Conservation (phyloP, 768 basidiomycete species). For the Lactarius trivialis region DNA sequence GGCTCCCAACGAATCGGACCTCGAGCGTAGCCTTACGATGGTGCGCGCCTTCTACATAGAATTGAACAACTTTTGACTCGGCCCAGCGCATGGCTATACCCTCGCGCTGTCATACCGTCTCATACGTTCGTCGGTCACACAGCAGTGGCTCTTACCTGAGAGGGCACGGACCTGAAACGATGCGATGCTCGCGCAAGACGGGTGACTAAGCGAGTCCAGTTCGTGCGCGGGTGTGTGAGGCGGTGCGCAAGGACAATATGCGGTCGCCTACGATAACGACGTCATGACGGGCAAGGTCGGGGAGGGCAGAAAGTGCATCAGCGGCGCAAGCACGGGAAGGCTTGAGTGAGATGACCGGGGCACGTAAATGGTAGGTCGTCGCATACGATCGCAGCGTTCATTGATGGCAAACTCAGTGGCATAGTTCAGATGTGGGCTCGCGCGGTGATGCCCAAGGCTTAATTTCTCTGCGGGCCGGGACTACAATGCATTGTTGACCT, state of each 20-base stretch:
- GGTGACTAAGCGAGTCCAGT: constrained; percentile 3
- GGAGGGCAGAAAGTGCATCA: constrained; percentile 37
- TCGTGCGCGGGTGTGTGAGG: constrained; percentile 35
- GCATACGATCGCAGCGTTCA: constrained; percentile 2
- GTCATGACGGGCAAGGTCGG: constrained; percentile 53
- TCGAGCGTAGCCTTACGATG: constrained; percentile 9
- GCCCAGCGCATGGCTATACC: constrained; percentile 53
- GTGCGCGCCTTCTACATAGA: constrained; percentile 30
- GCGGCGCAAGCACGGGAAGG: constrained; percentile 47
- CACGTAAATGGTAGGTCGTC: too few species aligned
- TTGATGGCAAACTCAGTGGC: background rate
- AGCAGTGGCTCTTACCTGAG: constrained; percentile 35
- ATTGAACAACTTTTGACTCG: constrained; percentile 46
- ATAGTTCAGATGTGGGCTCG: background rate
- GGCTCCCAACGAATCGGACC: constrained; percentile 22
- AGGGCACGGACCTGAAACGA: background rate
- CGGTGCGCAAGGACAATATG: constrained; percentile 82
- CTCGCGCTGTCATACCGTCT: constrained; percentile 65
- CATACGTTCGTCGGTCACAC: constrained; percentile 70
- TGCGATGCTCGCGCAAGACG: background rate
- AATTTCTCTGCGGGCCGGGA: too few species aligned
- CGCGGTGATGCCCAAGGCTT: too few species aligned
- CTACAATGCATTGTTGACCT: too few species aligned
- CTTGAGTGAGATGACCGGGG: constrained; percentile 79
- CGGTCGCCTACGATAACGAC: constrained; percentile 87